Evolutionary conservation across 2,329 filamentous ascomycete species (phyloP).

Genomic region (Cercospora sp.): DNA sequence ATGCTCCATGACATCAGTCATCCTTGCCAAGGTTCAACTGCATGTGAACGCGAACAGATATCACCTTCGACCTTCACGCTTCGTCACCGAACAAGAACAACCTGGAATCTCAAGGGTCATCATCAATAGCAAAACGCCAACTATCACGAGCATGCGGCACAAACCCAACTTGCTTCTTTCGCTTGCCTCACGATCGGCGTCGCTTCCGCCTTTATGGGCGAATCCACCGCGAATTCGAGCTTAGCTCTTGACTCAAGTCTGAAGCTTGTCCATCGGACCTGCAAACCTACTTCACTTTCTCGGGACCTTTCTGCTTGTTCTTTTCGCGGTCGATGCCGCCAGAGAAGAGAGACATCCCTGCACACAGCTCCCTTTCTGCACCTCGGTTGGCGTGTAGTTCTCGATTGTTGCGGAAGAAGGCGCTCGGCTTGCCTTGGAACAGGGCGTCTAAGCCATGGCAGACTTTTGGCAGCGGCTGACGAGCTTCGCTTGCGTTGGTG

Average conservation of each 20-base stretch:
- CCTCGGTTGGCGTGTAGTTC: neutral
- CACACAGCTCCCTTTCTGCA: neutral
- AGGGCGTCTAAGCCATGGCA: neutral
- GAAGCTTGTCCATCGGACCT: neutral
- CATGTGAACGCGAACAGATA: neutral
- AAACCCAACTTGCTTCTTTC: neutral
- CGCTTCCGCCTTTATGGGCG: neutral
- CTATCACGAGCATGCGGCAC: neutral
- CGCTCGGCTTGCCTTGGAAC: neutral
- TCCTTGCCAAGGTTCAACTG: neutral
- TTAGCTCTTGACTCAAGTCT: conserved; percentile 1
- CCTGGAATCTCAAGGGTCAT: neutral
- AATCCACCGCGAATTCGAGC: neutral
- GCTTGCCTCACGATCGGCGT: neutral
- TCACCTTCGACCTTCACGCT: neutral
- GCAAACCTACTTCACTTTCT: neutral
- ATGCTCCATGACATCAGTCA: neutral
- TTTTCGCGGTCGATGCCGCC: neutral
- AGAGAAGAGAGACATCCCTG: neutral
- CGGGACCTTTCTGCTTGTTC: neutral
- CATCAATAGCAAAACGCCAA: neutral
- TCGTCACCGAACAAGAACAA: neutral
- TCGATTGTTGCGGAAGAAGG: neutral
- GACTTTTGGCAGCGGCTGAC: neutral
- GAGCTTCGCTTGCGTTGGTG: neutral